A percentile compares a stretch with the other conserved stretches of the same genome.
These are phyloP conservation scores for Saccharomyces hybrid DNA, from an alignment of 1,139 yeast species.

Conservation along the genomic window DNA sequence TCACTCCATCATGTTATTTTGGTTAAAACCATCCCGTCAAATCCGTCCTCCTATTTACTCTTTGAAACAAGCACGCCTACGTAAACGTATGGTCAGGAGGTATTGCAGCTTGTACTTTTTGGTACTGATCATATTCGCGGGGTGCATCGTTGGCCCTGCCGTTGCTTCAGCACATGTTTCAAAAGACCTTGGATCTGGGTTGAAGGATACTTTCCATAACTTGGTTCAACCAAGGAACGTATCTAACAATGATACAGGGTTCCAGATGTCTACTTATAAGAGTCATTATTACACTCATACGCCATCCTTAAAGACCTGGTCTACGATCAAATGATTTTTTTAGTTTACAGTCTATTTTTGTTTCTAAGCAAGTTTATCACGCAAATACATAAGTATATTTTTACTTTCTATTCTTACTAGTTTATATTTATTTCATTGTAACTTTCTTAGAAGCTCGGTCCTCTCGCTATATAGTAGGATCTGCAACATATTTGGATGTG, in stretches of 20 bases:
- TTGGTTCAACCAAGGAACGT: conserved; percentile 84
- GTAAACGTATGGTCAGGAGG: conserved; percentile 98
- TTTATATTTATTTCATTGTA: not conserved
- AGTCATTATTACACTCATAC: conserved; percentile 50
- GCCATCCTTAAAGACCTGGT: conserved; percentile 50
- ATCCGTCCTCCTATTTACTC: conserved; percentile 98
- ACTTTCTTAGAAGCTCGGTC: not conserved
- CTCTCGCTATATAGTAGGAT: not conserved
- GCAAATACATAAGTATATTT: not conserved
- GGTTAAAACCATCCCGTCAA: conserved; percentile 97
- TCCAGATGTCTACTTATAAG: conserved; percentile 42
- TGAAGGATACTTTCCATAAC: conserved; percentile 54
- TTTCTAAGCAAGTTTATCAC: not conserved
- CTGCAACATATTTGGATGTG: not conserved
- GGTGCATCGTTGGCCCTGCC: conserved; percentile 88
- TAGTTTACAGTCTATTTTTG: not conserved
- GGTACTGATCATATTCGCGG: conserved; percentile 62
- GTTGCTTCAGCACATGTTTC: conserved; percentile 49
- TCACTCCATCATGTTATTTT: conserved; percentile 97
- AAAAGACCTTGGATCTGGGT: conserved; percentile 32
- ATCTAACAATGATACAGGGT: conserved; percentile 77
- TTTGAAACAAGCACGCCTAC: conserved; percentile 90
- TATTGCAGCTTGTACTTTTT: conserved; percentile 77
- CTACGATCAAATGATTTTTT: conserved; percentile 50
- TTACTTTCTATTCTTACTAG: not conserved